These are phyloP conservation scores for Colletotrichum magnum DNA, from an alignment of 2,329 filamentous ascomycete genomes.

Conservation along the genomic window DNA sequence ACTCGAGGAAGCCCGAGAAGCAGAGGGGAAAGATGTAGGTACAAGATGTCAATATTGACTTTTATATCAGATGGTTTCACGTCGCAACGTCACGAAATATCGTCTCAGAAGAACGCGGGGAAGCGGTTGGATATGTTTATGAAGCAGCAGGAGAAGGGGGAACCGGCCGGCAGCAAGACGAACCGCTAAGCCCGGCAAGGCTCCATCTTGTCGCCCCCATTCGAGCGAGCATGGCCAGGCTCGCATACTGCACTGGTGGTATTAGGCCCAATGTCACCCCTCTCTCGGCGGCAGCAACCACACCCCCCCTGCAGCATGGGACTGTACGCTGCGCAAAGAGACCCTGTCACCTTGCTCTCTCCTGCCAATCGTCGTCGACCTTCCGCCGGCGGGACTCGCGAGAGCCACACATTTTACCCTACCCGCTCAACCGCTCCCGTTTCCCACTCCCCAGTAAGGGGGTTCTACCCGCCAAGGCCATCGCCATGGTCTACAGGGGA, in stretches of 20 bases:
- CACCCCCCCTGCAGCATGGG: conserved; percentile 29
- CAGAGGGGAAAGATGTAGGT: background rate
- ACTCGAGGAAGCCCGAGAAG: background rate
- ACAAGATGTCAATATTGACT: background rate
- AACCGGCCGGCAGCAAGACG: conserved; percentile 20
- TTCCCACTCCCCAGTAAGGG: conserved; percentile 8
- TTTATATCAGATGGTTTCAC: conserved; percentile 9
- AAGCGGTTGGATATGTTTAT: conserved; percentile 29
- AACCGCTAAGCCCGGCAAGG: conserved; percentile 39
- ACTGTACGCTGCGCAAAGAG: conserved; percentile 22
- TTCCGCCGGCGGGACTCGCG: background rate
- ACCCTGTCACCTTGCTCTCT: conserved; percentile 30
- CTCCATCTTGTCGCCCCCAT: conserved; percentile 32
- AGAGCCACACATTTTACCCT: conserved; percentile 18
- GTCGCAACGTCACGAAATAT: conserved; percentile 3
- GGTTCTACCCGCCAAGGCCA: conserved; percentile 14
- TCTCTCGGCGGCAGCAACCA: conserved; percentile 16
- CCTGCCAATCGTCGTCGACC: conserved; percentile 16
- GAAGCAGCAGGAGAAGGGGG: conserved; percentile 23
- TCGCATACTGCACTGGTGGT: conserved; percentile 13
- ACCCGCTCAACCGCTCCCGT: conserved; percentile 29
- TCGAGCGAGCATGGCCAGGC: conserved; percentile 5
- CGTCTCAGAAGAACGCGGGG: conserved; percentile 27
- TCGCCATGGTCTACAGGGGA: conserved; percentile 5
- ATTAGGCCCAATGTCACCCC: conserved; percentile 31